Conservation (phyloP, 2,329 filamentous ascomycete genomes). For the Scytalidium sp. region DNA sequence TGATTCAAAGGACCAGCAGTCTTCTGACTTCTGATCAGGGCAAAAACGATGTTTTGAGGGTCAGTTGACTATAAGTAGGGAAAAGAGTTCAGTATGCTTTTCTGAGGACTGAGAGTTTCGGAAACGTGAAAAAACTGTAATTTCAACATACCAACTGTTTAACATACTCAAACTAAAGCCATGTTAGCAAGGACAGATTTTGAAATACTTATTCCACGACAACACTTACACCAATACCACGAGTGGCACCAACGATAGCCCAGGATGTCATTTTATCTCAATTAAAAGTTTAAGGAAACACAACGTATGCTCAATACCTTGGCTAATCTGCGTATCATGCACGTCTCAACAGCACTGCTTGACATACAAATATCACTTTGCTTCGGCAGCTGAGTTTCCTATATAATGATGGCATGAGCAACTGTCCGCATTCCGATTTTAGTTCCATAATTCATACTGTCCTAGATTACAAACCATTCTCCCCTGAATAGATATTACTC, state of each 20-base stretch:
- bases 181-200: neutral
- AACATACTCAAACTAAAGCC: constrained; percentile 1
- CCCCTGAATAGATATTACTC: neutral
- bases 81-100: neutral
- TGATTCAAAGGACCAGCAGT: constrained; percentile 4
- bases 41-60: constrained; percentile 6
- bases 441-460: neutral
- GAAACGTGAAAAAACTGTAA: neutral
- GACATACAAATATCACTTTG: neutral
- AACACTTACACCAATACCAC: constrained; percentile 4
- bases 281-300: neutral
- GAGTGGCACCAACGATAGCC: constrained; percentile 2
- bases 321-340: neutral
- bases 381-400: neutral
- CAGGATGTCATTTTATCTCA: constrained; percentile 3
- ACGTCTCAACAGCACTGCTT: neutral
- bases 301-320: neutral
- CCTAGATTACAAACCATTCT: neutral
- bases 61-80: neutral
- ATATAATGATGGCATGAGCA: neutral
- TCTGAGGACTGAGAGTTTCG: no score
- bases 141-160: constrained; percentile 1
- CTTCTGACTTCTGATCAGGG: constrained; percentile 4
- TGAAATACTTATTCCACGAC: neutral
- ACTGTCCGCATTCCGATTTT: neutral